phyloP scores from a whole-genome alignment of 2,329 filamentous ascomycete species.

The Pleoardoris graminearum region DNA sequence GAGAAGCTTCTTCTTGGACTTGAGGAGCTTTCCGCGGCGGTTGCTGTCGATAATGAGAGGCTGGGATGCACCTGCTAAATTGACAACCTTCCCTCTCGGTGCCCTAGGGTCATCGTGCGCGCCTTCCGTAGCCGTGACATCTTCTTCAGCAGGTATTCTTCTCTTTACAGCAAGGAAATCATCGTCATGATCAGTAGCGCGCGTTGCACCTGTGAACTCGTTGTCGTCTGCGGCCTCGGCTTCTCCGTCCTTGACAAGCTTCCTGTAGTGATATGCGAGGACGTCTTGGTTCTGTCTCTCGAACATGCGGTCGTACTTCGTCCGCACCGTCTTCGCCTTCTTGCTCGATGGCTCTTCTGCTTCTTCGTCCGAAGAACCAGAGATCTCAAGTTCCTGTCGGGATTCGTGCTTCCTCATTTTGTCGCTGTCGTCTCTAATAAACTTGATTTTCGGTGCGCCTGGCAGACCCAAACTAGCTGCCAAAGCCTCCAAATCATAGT shows the following conservation, averaged over 20 bases:
- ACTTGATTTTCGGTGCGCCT: constrained; percentile 90
- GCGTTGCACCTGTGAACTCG: constrained; percentile 36
- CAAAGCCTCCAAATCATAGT: constrained; percentile 82
- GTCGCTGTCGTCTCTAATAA: constrained; percentile 84
- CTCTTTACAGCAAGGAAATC: constrained; percentile 91
- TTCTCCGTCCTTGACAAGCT: constrained; percentile 67
- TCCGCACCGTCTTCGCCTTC: constrained; percentile 71
- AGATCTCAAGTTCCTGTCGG: constrained; percentile 60
- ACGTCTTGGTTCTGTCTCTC: constrained; percentile 96
- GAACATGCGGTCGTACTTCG: constrained; percentile 98
- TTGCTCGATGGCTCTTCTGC: constrained; percentile 52
- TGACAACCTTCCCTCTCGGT: constrained; percentile 61
- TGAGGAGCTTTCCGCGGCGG: constrained; percentile 90
- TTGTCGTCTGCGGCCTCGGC: constrained; percentile 48
- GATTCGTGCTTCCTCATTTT: constrained; percentile 88
- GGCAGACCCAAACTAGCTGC: constrained; percentile 85
- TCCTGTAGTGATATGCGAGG: constrained; percentile 89
- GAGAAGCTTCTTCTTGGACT: constrained; percentile 90
- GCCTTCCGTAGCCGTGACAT: constrained; percentile 50
- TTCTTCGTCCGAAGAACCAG: constrained; percentile 66
- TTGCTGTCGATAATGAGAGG: constrained; percentile 89
- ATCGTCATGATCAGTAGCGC: constrained; percentile 59
- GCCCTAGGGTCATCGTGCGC: constrained; percentile 43
- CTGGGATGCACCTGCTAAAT: constrained; percentile 66
- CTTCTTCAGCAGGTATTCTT: constrained; percentile 72